Conservation (phyloP, 2,329 filamentous ascomycete species). For the Fusarium penzigii region DNA sequence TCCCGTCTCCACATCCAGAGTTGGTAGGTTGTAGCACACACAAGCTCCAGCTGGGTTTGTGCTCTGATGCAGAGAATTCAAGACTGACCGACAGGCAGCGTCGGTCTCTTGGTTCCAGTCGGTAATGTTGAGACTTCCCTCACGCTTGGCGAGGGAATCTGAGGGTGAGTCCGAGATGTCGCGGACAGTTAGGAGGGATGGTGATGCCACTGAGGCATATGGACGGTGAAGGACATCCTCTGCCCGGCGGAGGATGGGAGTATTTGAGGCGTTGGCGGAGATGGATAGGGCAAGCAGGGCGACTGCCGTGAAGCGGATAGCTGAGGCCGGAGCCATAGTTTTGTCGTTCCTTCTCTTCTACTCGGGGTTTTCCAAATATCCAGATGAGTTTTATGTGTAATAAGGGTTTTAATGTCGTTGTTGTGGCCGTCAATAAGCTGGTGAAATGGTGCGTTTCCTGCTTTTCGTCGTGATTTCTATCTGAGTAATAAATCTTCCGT, state of each 20-base stretch:
- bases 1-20: conserved; percentile 66
- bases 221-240: conserved; percentile 34
- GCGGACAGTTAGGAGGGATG: conserved; percentile 17
- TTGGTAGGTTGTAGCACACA: conserved; percentile 80
- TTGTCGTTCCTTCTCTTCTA: conserved; percentile 4
- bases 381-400: no score
- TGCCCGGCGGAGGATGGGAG: conserved; percentile 25
- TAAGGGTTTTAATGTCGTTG: no score
- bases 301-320: conserved; percentile 19
- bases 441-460: not conserved
- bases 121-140: conserved; percentile 53
- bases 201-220: conserved; percentile 24
- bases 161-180: conserved; percentile 19
- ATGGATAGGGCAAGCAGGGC: conserved; percentile 16
- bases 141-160: conserved; percentile 39
- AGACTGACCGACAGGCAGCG: conserved; percentile 58
- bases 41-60: conserved; percentile 76
- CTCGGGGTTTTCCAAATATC: conserved; percentile 1
- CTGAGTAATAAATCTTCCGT: conserved; percentile 13
- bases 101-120: conserved; percentile 58
- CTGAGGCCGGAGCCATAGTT: conserved; percentile 23
- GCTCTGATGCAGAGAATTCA: conserved; percentile 57
- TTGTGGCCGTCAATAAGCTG: no score
- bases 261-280: conserved; percentile 18
- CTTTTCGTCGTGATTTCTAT: conserved; percentile 4